Conservation (phyloP, 108 stramenopile species). For the Parietichytrium sp. region DNA sequence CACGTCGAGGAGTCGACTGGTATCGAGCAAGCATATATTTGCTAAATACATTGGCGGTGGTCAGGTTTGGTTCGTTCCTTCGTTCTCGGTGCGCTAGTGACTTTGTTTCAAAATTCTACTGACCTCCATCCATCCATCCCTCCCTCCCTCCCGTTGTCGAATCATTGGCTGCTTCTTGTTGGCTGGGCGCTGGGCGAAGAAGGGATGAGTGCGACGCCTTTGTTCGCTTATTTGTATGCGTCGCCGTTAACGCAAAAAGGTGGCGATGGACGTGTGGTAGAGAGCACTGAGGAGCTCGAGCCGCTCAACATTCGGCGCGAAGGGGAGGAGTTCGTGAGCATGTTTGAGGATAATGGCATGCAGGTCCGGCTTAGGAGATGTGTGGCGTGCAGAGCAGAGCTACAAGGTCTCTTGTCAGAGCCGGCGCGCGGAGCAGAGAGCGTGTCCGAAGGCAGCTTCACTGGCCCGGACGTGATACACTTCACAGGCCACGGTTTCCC, state of each 20-base stretch:
- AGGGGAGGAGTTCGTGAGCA: neutral
- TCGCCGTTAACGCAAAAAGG: constrained; percentile 18
- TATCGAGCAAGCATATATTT: no score
- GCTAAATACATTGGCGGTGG: no score
- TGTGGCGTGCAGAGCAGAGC: neutral
- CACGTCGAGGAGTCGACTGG: no score
- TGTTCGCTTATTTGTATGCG: constrained; percentile 18
- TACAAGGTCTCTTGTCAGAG: neutral
- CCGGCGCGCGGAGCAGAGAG: no score
- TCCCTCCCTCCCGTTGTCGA: no score
- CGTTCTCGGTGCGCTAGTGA: no score
- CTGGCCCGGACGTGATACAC: neutral
- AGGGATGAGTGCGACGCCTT: neutral
- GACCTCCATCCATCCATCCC: no score
- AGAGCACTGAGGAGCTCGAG: constrained; percentile 5
- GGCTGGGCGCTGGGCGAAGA: no score
- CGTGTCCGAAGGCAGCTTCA: neutral
- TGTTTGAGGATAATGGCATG: neutral
- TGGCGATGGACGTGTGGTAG: neutral
- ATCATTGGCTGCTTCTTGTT: no score
- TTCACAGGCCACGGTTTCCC: constrained; percentile 21
- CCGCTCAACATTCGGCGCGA: neutral
- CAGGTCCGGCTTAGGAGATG: neutral
- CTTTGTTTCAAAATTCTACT: no score
- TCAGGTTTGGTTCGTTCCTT: no score